phyloP scores from a whole-genome alignment of 495 filamentous ascomycete species.

The Penicillium egyptiacum region DNA sequence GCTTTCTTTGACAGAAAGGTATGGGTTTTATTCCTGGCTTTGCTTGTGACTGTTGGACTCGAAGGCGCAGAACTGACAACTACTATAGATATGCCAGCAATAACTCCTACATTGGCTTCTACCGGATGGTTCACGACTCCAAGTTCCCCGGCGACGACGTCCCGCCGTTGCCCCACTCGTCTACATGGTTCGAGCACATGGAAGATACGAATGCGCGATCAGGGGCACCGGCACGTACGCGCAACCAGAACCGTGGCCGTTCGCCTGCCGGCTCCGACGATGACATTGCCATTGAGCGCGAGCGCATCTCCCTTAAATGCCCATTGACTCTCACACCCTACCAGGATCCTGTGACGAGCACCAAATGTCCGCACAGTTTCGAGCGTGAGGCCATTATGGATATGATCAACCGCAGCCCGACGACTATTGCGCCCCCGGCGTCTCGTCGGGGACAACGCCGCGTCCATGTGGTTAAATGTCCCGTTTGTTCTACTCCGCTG shows the following conservation, averaged over 20 bases:
- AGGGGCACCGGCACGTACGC: slow-evolving; percentile 15
- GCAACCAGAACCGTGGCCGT: slow-evolving; percentile 30
- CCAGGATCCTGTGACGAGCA: slow-evolving; percentile 70
- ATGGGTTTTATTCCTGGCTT: background rate
- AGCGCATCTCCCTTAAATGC: slow-evolving; percentile 71
- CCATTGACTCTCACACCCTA: slow-evolving; percentile 76
- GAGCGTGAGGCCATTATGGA: slow-evolving; percentile 69
- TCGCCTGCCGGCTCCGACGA: slow-evolving; percentile 60
- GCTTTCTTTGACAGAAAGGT: slow-evolving; percentile 43
- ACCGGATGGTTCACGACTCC: slow-evolving; percentile 73
- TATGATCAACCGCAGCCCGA: slow-evolving; percentile 52
- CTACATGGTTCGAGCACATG: slow-evolving; percentile 68
- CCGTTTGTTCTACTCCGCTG: slow-evolving; percentile 46
- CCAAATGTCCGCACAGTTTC: slow-evolving; percentile 80
- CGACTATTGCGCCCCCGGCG: slow-evolving; percentile 23
- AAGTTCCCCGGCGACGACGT: slow-evolving; percentile 62
- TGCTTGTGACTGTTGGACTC: background rate
- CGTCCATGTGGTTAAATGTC: slow-evolving; percentile 43
- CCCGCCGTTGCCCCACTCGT: slow-evolving; percentile 62
- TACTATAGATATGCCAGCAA: slow-evolving; percentile 62
- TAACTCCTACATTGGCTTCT: slow-evolving; percentile 79
- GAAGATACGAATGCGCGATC: slow-evolving; percentile 37
- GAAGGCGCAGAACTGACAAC: background rate
- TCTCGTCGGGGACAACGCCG: slow-evolving; percentile 24
- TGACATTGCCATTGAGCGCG: slow-evolving; percentile 71